A percentile compares a stretch with the other conserved stretches of the same genome.
These are phyloP conservation scores for Claviceps sp. DNA, from an alignment of 2,329 filamentous ascomycete species.

Conservation along the genomic window DNA sequence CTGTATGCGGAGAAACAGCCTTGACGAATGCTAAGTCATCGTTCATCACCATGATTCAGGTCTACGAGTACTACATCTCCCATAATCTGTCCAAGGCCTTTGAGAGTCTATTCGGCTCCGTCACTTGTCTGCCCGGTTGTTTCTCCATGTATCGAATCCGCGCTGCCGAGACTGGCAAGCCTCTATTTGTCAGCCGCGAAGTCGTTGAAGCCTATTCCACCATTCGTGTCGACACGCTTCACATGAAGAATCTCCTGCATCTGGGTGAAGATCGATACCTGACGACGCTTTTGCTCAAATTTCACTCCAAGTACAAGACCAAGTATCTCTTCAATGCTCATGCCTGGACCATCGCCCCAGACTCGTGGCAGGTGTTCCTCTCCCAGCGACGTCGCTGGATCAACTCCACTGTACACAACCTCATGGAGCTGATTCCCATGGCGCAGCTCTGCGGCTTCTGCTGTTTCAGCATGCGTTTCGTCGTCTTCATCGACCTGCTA, in stretches of 20 bases:
- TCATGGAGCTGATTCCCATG: conserved; percentile 88
- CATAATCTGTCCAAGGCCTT: conserved; percentile 96
- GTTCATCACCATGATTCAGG: conserved; percentile 97
- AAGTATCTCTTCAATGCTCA: conserved; percentile 90
- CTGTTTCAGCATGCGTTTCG: conserved; percentile 98
- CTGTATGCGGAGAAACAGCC: conserved; percentile 86
- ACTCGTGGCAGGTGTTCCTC: conserved; percentile 87
- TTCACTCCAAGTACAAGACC: conserved; percentile 90
- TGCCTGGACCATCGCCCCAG: conserved; percentile 93
- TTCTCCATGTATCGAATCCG: conserved; percentile 99
- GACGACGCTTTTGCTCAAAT: conserved; percentile 86
- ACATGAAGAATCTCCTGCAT: conserved; percentile 97
- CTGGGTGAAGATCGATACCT: conserved; percentile 95
- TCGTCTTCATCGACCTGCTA: conserved; percentile 87
- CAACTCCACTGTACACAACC: conserved; percentile 96
- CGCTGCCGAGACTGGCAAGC: conserved; percentile 86
- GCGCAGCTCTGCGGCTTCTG: conserved; percentile 97
- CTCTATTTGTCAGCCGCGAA: conserved; percentile 88
- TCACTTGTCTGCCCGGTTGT: conserved; percentile 95
- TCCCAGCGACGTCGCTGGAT: conserved; percentile 99
- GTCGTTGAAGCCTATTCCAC: conserved; percentile 78
- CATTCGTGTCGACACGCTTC: conserved; percentile 91
- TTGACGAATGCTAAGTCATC: conserved; percentile 87
- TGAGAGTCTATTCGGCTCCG: conserved; percentile 90
- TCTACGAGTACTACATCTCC: conserved; percentile 99